phyloP scores from a whole-genome alignment of 2,329 filamentous ascomycete genomes.

The Fusarium algeriense region DNA sequence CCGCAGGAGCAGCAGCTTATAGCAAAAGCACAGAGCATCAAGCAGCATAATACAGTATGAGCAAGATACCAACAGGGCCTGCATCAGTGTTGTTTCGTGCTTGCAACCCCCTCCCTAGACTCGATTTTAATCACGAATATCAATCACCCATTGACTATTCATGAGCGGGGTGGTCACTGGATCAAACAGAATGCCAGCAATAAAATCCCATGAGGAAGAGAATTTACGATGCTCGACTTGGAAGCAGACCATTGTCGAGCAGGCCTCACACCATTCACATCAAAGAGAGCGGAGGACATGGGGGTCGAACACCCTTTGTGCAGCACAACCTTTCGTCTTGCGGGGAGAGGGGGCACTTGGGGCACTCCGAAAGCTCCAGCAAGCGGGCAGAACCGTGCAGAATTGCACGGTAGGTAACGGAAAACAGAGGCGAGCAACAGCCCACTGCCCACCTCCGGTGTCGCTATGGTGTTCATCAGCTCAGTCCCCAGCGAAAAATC shows the following conservation, averaged over 20 bases:
- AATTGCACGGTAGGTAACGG: conserved; percentile 42
- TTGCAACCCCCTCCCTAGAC: conserved; percentile 23
- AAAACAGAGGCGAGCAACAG: conserved; percentile 46
- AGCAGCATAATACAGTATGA: conserved; percentile 11
- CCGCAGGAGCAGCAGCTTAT: conserved; percentile 21
- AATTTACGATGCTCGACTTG: conserved; percentile 36
- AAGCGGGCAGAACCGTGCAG: conserved; percentile 48
- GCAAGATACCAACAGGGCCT: conserved; percentile 13
- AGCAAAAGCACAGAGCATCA: conserved; percentile 23
- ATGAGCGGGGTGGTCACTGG: conserved; percentile 36
- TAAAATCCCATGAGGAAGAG: conserved; percentile 32
- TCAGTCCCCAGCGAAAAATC: conserved; percentile 46
- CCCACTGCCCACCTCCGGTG: conserved; percentile 49
- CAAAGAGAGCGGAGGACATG: conserved; percentile 28
- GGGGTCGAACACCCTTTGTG: conserved; percentile 35
- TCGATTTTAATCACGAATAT: conserved; percentile 9
- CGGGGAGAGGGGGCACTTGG: conserved; percentile 36
- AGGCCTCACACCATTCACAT: conserved; percentile 42
- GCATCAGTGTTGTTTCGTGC: neutral
- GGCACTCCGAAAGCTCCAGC: conserved; percentile 39
- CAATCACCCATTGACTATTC: conserved; percentile 35
- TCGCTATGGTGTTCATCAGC: conserved; percentile 48
- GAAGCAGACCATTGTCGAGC: conserved; percentile 42
- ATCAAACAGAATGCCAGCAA: conserved; percentile 34
- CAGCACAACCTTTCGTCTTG: conserved; percentile 33